A percentile compares a stretch with the other conserved stretches of the same genome.
Conservation (phyloP, 2,329 filamentous ascomycete species). For the Fusarium duplospermum region DNA sequence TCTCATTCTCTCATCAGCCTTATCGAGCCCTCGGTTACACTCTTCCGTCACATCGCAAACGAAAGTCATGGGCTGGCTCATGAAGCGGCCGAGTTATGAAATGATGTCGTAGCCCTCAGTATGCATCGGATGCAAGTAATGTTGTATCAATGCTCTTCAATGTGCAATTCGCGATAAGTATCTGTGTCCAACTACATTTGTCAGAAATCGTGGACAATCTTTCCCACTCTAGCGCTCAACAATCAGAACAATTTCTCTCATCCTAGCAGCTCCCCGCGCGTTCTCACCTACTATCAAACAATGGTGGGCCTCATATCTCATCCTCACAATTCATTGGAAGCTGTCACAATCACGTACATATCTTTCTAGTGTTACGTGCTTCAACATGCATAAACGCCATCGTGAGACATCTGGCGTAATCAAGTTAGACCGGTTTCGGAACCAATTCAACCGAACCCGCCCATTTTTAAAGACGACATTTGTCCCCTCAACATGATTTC, state of each 20-base stretch:
- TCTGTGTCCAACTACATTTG: neutral
- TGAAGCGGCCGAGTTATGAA: neutral
- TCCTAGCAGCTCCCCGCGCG: neutral
- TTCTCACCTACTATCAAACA: neutral
- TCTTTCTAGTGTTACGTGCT: neutral
- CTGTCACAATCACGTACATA: neutral
- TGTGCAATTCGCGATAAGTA: neutral
- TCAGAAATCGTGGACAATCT: neutral
- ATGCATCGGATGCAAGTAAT: neutral
- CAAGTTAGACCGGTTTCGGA: neutral
- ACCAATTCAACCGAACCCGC: neutral
- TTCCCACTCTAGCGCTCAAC: neutral
- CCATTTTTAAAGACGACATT: neutral
- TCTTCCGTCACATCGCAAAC: neutral
- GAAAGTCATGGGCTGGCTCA: neutral
- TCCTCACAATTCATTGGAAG: neutral
- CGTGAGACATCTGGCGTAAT: constrained; percentile 2
- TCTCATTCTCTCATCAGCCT: neutral
- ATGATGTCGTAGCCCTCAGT: neutral
- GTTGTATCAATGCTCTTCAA: neutral
- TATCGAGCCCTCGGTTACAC: neutral
- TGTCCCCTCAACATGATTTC: neutral
- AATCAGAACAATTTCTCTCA: neutral
- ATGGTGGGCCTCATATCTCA: neutral
- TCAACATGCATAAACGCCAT: neutral